These are phyloP conservation scores for Mercurialis annua DNA, from an alignment of 345 rosid genomes.

Conservation along the genomic window DNA sequence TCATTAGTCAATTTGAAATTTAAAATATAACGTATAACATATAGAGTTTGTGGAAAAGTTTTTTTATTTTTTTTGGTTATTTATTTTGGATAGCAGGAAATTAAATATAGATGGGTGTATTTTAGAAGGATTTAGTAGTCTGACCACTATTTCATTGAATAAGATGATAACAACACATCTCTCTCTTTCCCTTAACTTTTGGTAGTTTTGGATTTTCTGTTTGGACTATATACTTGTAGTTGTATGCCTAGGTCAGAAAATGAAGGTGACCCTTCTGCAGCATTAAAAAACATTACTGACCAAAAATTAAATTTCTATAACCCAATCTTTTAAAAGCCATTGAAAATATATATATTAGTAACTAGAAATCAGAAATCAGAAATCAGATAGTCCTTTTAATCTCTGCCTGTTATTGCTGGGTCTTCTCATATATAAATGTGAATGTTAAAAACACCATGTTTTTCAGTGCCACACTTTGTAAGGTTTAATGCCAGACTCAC, in stretches of 20 bases:
- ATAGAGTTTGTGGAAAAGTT: too few species aligned
- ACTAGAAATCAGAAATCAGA: slow-evolving; percentile 13
- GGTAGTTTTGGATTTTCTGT: slow-evolving; percentile 42
- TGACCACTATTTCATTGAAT: slow-evolving; percentile 39
- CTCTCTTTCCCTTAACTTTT: slow-evolving; percentile 24
- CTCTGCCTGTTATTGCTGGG: slow-evolving; percentile 9
- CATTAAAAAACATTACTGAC: slow-evolving; percentile 31
- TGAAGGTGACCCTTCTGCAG: slow-evolving; percentile 21
- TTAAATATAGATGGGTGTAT: not conserved
- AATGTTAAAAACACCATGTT: slow-evolving; percentile 43
- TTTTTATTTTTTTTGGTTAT: too few species aligned
- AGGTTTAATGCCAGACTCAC: slow-evolving; percentile 27
- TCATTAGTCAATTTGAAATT: too few species aligned
- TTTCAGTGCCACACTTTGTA: slow-evolving; percentile 72
- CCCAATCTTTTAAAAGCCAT: slow-evolving; percentile 12
- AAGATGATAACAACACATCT: slow-evolving; percentile 20
- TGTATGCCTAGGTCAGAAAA: slow-evolving; percentile 30
- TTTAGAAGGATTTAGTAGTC: slow-evolving; percentile 6
- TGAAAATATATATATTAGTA: not conserved
- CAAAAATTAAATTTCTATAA: slow-evolving; percentile 29
- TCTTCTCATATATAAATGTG: slow-evolving; percentile 26
- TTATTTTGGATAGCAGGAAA: not conserved
- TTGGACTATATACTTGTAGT: slow-evolving; percentile 45
- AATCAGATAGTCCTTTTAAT: slow-evolving; percentile 17
- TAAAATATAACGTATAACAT: too few species aligned